Evolutionary conservation across 2,329 filamentous ascomycete species (phyloP).

Genomic region (Aspergillus sp.): DNA sequence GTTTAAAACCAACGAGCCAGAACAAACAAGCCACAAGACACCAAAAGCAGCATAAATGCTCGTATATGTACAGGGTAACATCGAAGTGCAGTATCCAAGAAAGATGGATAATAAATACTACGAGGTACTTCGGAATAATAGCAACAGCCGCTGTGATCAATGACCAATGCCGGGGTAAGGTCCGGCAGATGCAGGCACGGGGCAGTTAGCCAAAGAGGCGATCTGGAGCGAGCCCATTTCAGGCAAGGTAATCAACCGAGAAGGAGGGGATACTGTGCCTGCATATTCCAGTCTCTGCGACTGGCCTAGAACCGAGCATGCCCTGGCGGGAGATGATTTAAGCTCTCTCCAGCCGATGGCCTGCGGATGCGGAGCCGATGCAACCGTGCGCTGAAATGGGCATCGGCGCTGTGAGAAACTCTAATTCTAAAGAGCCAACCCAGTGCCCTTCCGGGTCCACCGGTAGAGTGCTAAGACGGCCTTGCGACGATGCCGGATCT

Average conservation of each 20-base stretch:
- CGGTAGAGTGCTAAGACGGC: slow-evolving; percentile 84
- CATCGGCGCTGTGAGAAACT: not conserved
- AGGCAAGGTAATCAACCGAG: not conserved
- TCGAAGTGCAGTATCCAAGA: not conserved
- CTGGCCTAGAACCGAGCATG: slow-evolving; percentile 2
- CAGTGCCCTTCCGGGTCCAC: slow-evolving; percentile 89
- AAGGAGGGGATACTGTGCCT: slow-evolving; percentile 1
- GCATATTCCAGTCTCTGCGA: not conserved
- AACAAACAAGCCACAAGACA: not conserved
- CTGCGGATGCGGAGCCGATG: not conserved
- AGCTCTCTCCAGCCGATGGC: not conserved
- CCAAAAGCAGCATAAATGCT: not conserved
- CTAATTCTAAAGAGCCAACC: slow-evolving; percentile 60
- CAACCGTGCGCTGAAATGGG: not conserved
- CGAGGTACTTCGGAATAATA: not conserved
- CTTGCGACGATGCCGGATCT: slow-evolving; percentile 79
- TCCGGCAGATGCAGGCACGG: not conserved
- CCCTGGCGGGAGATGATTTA: not conserved
- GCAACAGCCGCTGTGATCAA: not conserved
- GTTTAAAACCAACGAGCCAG: not conserved
- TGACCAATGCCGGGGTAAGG: not conserved
- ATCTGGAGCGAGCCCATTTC: not conserved
- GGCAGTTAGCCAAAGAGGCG: not conserved
- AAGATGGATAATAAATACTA: not conserved
- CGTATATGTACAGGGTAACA: not conserved